These are phyloP conservation scores for Sphaerosporella brunnea DNA, from an alignment of 495 filamentous ascomycete species.

Conservation along the genomic window DNA sequence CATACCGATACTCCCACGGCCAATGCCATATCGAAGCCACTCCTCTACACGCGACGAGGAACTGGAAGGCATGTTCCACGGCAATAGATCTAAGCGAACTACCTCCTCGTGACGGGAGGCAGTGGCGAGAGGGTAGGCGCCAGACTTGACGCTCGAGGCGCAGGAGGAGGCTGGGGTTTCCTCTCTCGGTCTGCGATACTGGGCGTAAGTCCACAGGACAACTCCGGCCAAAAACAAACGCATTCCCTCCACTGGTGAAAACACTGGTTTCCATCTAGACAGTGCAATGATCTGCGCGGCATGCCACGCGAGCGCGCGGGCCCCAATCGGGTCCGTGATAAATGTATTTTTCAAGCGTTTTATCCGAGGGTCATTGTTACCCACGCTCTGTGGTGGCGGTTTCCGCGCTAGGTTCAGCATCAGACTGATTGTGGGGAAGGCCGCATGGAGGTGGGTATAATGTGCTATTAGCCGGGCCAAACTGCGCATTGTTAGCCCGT, in stretches of 20 bases:
- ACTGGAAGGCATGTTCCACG: conserved; percentile 10
- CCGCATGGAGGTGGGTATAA: conserved; percentile 25
- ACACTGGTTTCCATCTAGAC: conserved; percentile 24
- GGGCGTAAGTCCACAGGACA: conserved; percentile 26
- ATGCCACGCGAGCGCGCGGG: conserved; percentile 25
- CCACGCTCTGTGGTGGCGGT: conserved; percentile 10
- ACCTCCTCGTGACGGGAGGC: conserved; percentile 18
- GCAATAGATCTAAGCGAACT: conserved; percentile 20
- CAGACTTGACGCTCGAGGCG: background rate
- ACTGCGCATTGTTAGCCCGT: conserved; percentile 12
- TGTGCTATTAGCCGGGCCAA: conserved; percentile 24
- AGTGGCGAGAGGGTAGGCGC: background rate
- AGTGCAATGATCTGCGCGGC: conserved; percentile 26
- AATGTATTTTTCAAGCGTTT: conserved; percentile 14
- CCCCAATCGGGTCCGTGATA: conserved; percentile 17
- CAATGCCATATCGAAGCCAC: conserved; percentile 22
- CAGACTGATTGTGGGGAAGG: conserved; percentile 23
- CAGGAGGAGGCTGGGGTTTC: background rate
- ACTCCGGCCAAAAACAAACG: conserved; percentile 24
- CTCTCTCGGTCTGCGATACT: conserved; percentile 8
- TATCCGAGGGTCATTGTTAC: conserved; percentile 16
- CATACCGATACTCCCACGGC: conserved; percentile 22
- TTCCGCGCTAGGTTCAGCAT: conserved; percentile 25
- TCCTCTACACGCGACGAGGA: conserved; percentile 10
- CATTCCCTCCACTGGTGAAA: conserved; percentile 24